Base-by-base conservation (phyloP, 1,284 basidiomycete species). In the Sporisorium graminicola region DNA sequence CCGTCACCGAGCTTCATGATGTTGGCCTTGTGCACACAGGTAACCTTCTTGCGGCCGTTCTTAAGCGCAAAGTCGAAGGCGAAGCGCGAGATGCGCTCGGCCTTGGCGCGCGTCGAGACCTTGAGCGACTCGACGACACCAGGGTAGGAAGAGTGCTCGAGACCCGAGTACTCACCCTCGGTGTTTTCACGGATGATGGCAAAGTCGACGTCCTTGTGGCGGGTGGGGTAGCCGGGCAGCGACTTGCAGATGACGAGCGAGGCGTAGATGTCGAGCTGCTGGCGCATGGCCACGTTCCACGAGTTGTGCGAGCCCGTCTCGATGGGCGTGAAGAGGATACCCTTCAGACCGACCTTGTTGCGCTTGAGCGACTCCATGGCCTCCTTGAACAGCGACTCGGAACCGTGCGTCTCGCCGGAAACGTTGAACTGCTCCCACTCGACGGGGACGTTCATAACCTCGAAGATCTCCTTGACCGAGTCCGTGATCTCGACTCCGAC, bases 1-100 rank as follows among this genome's bases (percentile, higher is more conserved):
- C 97, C 97, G 86, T 99, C 97, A 87, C 95, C 96, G 82, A 99
- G 91, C 88, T 99, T 99, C 97, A 99, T 99, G 89, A 99, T 99
- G 90, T 99, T 99, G 85, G 97, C 97, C 89, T 99, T 99, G 92
- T 99, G 97, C 55, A 99, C 95, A 86, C 95, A 98, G 63, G 97
- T 99, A 81, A 99, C 97, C 92, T 96, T 98, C 94, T 98, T 98
- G 87, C 96, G 92, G 87, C 93, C 91, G 89, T 99, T 99, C 90
- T 98, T 98, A 85, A 98, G 89, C 53, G 97, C 97, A 88, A 98
- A 99, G 88, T 99, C 96, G 84, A 99, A 99, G 5, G 97, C 97
- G 86, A 99, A 99, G 63, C 97, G 91, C 42, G 92, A 91, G 84
- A 99, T 99, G 78, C 97, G 93, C 87, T 99, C 97, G 18, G 94